Evolutionary conservation across 495 filamentous ascomycete genomes (phyloP).

Genomic region (Penicillium manginii): DNA sequence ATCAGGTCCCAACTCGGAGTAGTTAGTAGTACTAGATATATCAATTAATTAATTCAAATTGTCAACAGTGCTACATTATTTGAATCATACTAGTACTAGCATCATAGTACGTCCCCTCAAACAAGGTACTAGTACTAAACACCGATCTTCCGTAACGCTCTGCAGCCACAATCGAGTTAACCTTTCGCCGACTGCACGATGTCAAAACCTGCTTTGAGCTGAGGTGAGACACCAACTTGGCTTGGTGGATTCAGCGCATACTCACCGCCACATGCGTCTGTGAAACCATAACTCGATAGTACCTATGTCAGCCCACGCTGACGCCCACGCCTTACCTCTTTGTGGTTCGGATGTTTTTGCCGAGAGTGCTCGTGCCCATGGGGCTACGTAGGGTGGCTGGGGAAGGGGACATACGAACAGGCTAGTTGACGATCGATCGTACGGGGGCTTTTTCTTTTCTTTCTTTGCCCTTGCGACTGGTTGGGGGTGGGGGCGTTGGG

Average conservation of each 20-base stretch:
- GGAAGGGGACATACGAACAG: not conserved
- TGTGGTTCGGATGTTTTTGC: conserved; percentile 9
- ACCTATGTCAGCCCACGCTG: no score
- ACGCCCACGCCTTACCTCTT: no score
- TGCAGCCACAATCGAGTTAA: conserved; percentile 4
- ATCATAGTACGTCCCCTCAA: no score
- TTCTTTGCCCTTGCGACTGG: not conserved
- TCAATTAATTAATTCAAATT: no score
- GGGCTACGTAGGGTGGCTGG: not conserved
- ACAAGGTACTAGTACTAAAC: no score
- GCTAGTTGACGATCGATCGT: no score
- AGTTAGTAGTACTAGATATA: no score
- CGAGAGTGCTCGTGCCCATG: conserved; percentile 6
- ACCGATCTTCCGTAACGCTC: not conserved
- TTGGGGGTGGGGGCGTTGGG: no score
- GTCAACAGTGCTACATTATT: no score
- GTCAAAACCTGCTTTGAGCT: conserved; percentile 2
- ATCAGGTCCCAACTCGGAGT: no score
- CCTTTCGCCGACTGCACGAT: not conserved
- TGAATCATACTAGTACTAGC: no score
- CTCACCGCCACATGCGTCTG: conserved; percentile 5
- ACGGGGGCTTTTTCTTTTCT: not conserved
- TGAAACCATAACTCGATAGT: not conserved
- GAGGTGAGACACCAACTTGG: not conserved
- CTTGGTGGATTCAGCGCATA: not conserved